phyloP scores from a whole-genome alignment of 768 basidiomycete genomes.

The Agrocybe praecox region DNA sequence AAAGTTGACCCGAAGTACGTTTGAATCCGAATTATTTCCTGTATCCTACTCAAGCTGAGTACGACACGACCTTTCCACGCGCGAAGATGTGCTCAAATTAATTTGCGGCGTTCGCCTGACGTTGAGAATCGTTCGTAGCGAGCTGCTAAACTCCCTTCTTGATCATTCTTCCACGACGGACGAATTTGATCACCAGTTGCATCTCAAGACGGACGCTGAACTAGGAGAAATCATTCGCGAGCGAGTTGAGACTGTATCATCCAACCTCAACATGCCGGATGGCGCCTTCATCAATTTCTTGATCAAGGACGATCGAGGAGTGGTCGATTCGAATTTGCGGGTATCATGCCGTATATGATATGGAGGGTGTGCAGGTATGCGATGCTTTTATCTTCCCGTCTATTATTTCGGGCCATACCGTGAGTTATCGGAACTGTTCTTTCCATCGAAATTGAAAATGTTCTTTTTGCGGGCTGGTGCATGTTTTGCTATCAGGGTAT shows the following conservation, averaged over 20 bases:
- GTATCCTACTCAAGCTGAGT: background rate
- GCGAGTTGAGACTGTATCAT: constrained; percentile 50
- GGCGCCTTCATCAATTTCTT: constrained; percentile 41
- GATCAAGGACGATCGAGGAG: constrained; percentile 41
- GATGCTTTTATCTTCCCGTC: constrained; percentile 51
- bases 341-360: constrained; percentile 46
- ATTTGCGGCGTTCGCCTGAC: constrained; percentile 41
- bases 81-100: constrained; percentile 45
- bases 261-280: constrained; percentile 49
- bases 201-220: constrained; percentile 42
- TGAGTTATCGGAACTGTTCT: constrained; percentile 21
- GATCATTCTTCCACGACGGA: constrained; percentile 33
- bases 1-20: constrained; percentile 46
- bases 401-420: constrained; percentile 51
- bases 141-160: constrained; percentile 39
- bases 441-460: background rate
- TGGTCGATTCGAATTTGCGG: constrained; percentile 37
- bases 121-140: constrained; percentile 38
- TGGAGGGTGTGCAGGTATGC: constrained; percentile 45
- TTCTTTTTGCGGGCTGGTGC: constrained; percentile 25
- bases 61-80: constrained; percentile 37
- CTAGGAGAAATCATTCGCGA: constrained; percentile 41
- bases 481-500: constrained; percentile 29
- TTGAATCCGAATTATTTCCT: background rate
- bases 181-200: constrained; percentile 41